A percentile compares a stretch with the other conserved stretches of the same genome.
phyloP scores from a whole-genome alignment of 176 grass and related monocot genomes.

The Lolium multiflorum region DNA sequence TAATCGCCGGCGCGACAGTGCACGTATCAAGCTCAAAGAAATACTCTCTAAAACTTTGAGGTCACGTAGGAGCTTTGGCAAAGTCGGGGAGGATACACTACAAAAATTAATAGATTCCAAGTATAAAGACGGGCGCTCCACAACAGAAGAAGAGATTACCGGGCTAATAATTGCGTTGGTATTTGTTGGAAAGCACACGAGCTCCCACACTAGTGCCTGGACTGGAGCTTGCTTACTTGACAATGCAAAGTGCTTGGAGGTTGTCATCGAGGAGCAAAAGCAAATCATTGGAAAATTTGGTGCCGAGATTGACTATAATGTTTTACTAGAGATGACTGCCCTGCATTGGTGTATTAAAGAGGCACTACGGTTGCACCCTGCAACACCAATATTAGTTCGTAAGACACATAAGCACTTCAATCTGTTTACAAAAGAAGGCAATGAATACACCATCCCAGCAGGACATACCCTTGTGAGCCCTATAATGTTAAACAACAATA shows the following conservation, averaged over 20 bases:
- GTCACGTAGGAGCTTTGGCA: conserved; percentile 37
- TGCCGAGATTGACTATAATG: background rate
- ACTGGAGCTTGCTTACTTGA: conserved; percentile 49
- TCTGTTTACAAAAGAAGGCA: background rate
- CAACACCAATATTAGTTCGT: background rate
- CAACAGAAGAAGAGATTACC: background rate
- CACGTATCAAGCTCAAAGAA: conserved; percentile 42
- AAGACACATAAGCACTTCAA: background rate
- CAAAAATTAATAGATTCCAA: conserved; percentile 60
- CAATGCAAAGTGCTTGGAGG: conserved; percentile 10
- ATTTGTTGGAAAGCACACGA: conserved; percentile 54
- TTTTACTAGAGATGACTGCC: background rate
- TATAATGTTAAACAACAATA: background rate
- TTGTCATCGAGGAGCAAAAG: conserved; percentile 57
- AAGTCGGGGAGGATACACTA: conserved; percentile 48
- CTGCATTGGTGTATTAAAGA: conserved; percentile 19
- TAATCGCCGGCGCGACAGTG: conserved; percentile 42
- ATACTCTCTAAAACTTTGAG: conserved; percentile 53
- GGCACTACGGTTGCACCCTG: conserved; percentile 10
- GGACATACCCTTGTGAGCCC: conserved; percentile 16
- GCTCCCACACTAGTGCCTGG: conserved; percentile 42
- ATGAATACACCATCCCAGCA: background rate
- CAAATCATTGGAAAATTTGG: conserved; percentile 35
- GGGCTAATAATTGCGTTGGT: background rate
- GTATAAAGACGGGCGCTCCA: conserved; percentile 39